Evolutionary conservation across 2,329 filamentous ascomycete genomes (phyloP), one percentile per base, ranked within the genome.

Genomic region (Trichoderma polysporum): DNA sequence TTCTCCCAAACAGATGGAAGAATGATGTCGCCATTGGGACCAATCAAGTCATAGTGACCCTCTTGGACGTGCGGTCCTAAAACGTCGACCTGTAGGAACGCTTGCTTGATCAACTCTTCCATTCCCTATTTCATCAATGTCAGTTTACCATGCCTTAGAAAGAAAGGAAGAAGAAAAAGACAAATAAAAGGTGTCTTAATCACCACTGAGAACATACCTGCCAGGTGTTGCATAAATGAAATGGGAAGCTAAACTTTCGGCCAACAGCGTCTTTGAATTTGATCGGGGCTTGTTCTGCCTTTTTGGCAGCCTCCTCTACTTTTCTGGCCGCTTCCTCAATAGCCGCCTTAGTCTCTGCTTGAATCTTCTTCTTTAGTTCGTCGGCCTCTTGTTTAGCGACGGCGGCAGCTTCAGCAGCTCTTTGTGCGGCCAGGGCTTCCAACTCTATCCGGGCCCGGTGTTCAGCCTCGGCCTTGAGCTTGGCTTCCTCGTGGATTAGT

Each of bases 181-280:
- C 12, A 66, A 59, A 27, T 8, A 19, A 45, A 7, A 22, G 35
- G 7, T 33, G 8, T 17, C 19, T 2, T n/a, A 27, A n/a, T 15
- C 49, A 22, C 22, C 1, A 10, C 22, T 31, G 47, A 22, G 15
- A 64, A 85, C 87, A 76, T 87, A 94, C 91, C 81, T 84, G 82
- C 93, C 93, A 96, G 2, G 90, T 95, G 74, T 89, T 88, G 78
- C 93, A 97, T 33, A 96, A 78, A 70, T 94, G 88, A 79, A 90
- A 97, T 1, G 94, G 94, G 74, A 97, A 97, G 79, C 88, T 95
- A 77, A 96, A 97, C 78, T 96, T 97, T 71, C 94, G 86, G 35
- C 92, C 92, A 17, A 97, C 88, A 0, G 93, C 93, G 76, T 97
- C 94, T 79, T 96, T 96, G 81, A 97, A 97, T 71, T 90, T 90